Evolutionary conservation across 495 filamentous ascomycete genomes (phyloP), one percentile per base, ranked within the genome.

Genomic region (Echria macrotheca): DNA sequence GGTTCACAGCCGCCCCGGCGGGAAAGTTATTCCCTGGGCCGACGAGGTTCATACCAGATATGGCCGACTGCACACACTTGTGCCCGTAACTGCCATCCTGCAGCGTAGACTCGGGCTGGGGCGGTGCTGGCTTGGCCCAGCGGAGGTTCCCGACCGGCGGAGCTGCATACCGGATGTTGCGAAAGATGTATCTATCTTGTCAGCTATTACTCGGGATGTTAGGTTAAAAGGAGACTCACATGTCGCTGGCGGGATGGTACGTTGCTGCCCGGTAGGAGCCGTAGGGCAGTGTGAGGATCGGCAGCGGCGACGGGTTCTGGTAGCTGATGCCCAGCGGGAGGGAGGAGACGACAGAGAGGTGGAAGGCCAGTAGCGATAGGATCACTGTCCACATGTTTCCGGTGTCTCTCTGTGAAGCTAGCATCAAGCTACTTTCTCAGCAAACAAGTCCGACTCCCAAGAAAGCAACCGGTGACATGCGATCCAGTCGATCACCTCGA

Each of bases 151-250:
- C 78, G 2, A 74, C 69, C 0, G 79, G 78, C 10, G 73, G 70
- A 1, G 76, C 73, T 7, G 75, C 80, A 59, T 74, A 83, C 1
- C 79, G 70, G 49, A 82, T 79, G 45, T 81, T 82, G 36, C 67
- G 71, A 58, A 79, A 79, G 12, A 60, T 65, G 28, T 78, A 80
- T 19, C 64, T 67, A 18, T n/a, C 22, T 50, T 19, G 25, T 38
- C 17, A 35, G 39, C n/a, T n/a, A n/a, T n/a, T n/a, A n/a, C n/a
- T 31, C 28, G 28, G 28, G 7, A 31, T 31, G 7, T 31, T 6
- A 31, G 7, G 28, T 12, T 31, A 12, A 31, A 31, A 12, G 28
- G 7, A 31, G 5, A 51, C 48, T 49, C 40, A 55, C 56, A 56
- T 43, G 40, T 62, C 55, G 24, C 43, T 55, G 8, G 49, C 25